phyloP scores from a whole-genome alignment of 2,329 filamentous ascomycete species.

The Dothidotthia symphoricarpi region DNA sequence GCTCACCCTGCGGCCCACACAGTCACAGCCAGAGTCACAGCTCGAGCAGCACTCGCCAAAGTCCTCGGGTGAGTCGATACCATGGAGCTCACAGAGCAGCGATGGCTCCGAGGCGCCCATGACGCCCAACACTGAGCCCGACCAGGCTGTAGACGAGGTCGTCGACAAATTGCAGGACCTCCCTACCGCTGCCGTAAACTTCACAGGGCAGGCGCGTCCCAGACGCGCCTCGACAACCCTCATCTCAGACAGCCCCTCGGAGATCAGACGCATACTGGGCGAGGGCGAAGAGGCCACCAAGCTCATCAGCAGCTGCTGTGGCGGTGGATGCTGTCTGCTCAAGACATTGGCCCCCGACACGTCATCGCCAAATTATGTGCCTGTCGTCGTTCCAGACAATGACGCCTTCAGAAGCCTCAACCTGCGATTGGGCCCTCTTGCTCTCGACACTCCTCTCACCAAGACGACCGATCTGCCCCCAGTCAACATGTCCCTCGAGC shows the following conservation, averaged over 20 bases:
- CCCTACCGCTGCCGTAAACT: constrained; percentile 34
- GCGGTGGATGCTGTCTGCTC: constrained; percentile 63
- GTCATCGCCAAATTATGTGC: constrained; percentile 44
- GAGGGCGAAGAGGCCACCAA: constrained; percentile 56
- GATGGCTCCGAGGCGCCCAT: constrained; percentile 45
- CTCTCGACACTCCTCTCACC: constrained; percentile 66
- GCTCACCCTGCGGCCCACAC: constrained; percentile 25
- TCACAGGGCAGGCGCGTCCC: constrained; percentile 39
- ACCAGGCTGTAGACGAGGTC: constrained; percentile 44
- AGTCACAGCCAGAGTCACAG: constrained; percentile 19
- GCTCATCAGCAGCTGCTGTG: constrained; percentile 63
- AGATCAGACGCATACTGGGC: constrained; percentile 59
- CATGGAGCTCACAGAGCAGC: constrained; percentile 44
- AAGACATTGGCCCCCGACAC: constrained; percentile 54
- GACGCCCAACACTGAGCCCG: constrained; percentile 46
- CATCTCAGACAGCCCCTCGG: constrained; percentile 58
- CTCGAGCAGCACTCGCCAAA: constrained; percentile 40
- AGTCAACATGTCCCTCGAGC: constrained; percentile 69
- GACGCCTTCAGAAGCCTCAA: constrained; percentile 77
- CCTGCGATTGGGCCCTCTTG: constrained; percentile 73
- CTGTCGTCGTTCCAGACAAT: constrained; percentile 69
- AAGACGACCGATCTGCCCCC: constrained; percentile 70
- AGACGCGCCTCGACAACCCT: constrained; percentile 69
- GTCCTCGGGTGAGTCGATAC: constrained; percentile 43
- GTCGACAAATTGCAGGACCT: constrained; percentile 44